phyloP scores from a whole-genome alignment of 2,329 filamentous ascomycete species.

The Cladophialophora yegresii region DNA sequence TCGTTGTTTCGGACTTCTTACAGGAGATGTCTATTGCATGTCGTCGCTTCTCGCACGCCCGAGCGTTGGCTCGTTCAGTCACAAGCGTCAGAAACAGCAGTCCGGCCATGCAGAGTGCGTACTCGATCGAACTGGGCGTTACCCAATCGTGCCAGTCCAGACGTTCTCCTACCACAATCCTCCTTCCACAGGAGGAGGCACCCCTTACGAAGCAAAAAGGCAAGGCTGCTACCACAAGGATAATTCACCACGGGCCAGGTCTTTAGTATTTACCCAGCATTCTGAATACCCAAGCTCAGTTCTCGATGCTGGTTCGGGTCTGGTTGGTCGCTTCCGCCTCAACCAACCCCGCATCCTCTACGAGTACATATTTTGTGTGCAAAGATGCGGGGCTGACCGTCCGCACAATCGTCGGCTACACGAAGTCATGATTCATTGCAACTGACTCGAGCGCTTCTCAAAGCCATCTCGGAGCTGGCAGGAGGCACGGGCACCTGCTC shows the following conservation, averaged over 20 bases:
- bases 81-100: slow-evolving; percentile 20
- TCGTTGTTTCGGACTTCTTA: slow-evolving; percentile 25
- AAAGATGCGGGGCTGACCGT: background rate
- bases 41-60: slow-evolving; percentile 15
- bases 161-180: slow-evolving; percentile 18
- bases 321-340: background rate
- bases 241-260: background rate
- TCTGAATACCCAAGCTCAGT: background rate
- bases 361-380: background rate
- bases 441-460: slow-evolving; percentile 8
- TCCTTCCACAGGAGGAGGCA: slow-evolving; percentile 32
- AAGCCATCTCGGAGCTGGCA: background rate
- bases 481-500: background rate
- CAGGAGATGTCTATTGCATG: slow-evolving; percentile 27
- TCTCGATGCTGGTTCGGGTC: background rate
- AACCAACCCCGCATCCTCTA: slow-evolving; percentile 9
- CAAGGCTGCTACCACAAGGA: background rate
- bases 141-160: no score
- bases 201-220: background rate
- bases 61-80: slow-evolving; percentile 9
- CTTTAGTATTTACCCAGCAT: background rate
- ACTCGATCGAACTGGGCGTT: slow-evolving; percentile 12
- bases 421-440: slow-evolving; percentile 6
- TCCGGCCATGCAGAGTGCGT: slow-evolving; percentile 19
- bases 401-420: background rate